Percentiles rank a stretch among this genome's conserved stretches.
These are phyloP conservation scores for Glaciozyma antarctica DNA, from an alignment of 768 basidiomycete genomes.

Conservation along the genomic window DNA sequence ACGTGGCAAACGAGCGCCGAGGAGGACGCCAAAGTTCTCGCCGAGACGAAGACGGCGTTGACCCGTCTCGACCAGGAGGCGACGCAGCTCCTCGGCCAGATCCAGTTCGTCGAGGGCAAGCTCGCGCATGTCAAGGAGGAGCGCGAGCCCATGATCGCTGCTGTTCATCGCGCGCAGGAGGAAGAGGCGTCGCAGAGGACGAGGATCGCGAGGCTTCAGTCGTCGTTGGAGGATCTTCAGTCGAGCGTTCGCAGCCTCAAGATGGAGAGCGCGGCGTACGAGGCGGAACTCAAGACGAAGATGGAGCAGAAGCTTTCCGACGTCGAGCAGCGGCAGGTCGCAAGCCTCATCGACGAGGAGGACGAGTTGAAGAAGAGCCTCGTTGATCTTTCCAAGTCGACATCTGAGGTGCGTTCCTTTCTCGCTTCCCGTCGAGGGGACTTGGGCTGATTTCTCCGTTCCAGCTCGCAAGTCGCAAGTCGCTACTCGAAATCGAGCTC, in stretches of 20 bases:
- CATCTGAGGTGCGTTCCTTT: constrained; percentile 55
- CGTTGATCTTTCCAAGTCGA: constrained; percentile 56
- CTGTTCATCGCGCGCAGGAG: constrained; percentile 51
- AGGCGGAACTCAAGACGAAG: constrained; percentile 61
- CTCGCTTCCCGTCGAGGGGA: background rate
- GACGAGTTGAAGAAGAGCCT: constrained; percentile 64
- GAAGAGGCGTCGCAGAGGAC: constrained; percentile 63
- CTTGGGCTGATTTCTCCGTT: background rate
- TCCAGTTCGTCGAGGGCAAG: constrained; percentile 60
- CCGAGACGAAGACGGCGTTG: constrained; percentile 66
- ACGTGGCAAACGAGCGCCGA: constrained; percentile 66
- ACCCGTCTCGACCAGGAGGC: constrained; percentile 73
- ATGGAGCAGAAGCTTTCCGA: constrained; percentile 63
- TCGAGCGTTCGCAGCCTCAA: constrained; percentile 57
- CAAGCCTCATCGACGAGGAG: constrained; percentile 60
- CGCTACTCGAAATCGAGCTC: constrained; percentile 79
- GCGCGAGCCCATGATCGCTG: constrained; percentile 57
- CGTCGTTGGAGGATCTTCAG: constrained; percentile 60
- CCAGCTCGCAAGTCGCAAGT: constrained; percentile 66
- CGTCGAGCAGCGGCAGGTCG: constrained; percentile 62
- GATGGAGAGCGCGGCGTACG: constrained; percentile 54
- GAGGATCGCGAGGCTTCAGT: constrained; percentile 56
- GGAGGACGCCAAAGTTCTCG: constrained; percentile 53
- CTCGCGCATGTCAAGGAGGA: constrained; percentile 60
- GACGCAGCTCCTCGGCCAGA: constrained; percentile 60